These are phyloP conservation scores for Beauveria sp. DNA, from an alignment of 2,329 filamentous ascomycete species.

Conservation along the genomic window DNA sequence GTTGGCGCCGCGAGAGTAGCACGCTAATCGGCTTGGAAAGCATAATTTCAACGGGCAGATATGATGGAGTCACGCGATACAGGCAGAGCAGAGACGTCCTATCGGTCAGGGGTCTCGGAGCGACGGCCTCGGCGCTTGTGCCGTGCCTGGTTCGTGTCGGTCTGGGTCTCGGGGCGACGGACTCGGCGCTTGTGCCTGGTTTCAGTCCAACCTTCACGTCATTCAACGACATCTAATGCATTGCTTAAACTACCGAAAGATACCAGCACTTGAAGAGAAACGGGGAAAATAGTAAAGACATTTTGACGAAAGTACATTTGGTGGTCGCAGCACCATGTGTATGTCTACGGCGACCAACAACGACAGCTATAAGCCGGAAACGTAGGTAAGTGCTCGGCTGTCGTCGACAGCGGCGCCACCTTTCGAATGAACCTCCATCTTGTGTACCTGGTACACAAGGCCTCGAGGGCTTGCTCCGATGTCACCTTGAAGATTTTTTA, in stretches of 20 bases:
- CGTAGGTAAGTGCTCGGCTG: background rate
- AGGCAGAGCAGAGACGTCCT: background rate
- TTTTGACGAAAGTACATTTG: background rate
- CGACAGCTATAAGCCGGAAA: background rate
- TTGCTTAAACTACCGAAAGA: background rate
- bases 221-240: background rate
- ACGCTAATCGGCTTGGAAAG: background rate
- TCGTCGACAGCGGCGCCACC: background rate
- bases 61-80: background rate
- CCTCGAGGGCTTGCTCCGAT: background rate
- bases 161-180: no score
- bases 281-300: background rate
- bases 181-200: no score
- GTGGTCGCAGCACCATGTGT: background rate
- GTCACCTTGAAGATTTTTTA: background rate
- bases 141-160: no score
- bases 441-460: background rate
- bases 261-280: background rate
- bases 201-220: no score
- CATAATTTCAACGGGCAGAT: background rate
- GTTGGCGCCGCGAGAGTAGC: conserved; percentile 50
- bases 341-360: background rate
- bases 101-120: background rate
- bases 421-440: background rate
- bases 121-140: background rate